Evolutionary conservation across 352 stramenopile genomes (phyloP), one percentile per base, ranked within the genome.

Genomic region (Phytophthora cajani): DNA sequence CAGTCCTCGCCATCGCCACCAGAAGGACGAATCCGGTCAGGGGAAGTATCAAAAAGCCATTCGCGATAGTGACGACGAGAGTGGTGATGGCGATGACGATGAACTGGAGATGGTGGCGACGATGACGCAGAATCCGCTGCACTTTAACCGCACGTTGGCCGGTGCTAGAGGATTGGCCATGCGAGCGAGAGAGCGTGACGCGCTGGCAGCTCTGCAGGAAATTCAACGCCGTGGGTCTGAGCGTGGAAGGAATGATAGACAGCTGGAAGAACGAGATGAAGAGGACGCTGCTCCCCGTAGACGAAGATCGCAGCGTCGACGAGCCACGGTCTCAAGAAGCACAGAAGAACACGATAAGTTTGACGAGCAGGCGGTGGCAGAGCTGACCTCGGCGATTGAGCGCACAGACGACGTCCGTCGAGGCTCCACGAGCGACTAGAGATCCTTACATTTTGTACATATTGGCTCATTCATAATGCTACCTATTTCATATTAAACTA

Each of bases 91-190:
- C 38, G 77, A 85, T 23, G 79, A 88, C 56, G 82, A 89, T 33
- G 80, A 81, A 17, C 73, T 91, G 2, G 83, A 89, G 52, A 91
- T 91, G 83, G 81, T 88, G 30, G 75, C 83, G 14, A 82, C 85
- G 46, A 89, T 88, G 80, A 91, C 81, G 1, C 79, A 83, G 42
- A 91, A 91, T 40, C 83, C 83, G 17, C 63, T 91, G 33, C 72
- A 88, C 33, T 79, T 87, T 58, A 87, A 85, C 32, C 75, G 84
- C 11, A 69, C 74, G 2, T 62, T 84, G n/a, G 67, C 71, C 27
- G 81, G 66, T 4, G 73, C 80, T 1, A 62, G 74, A 47, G 66
- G 64, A 47, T 46, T 77, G 25, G 64, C 77, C 17, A 75, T 76
- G 33, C 82, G 75, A 54, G 78, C 76, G 7, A 66, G 65, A 50